Base-by-base conservation (phyloP, 495 filamentous ascomycete species). In the Xeromyces bisporus region DNA sequence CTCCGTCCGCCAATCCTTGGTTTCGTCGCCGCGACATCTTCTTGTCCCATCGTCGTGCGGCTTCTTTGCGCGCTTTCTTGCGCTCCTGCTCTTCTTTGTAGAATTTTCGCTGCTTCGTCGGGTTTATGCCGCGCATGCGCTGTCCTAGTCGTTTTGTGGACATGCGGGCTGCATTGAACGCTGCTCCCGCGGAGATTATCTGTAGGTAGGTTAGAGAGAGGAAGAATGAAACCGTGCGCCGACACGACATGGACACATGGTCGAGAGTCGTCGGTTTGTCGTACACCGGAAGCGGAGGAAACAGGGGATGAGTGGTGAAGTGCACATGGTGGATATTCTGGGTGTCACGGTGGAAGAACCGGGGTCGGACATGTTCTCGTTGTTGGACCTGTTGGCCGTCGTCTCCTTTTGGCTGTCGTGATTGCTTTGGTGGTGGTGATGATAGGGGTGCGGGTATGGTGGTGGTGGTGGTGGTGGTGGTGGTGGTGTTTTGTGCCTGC, bases 271-370 rank as follows among this genome's bases (percentile, higher is more conserved):
- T 73, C 0, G 84, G 75, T 0, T 84, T 75, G 0, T 78, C 80
- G 39, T 93, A 93, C 2, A 81, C 55, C 0, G 86, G 86, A 9
- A 96, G 51, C 6, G 83, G 79, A 7, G 87, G 87, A 42, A 96
- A 96, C 1, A 93, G 53, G 6, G 86, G 85, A 44, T 92, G 75
- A 5, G 75, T 21, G 20, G 20, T 21, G 20, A 21, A 21, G 9
- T 21, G 20, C 5, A 21, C 9, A 21, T 21, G 20, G 20, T 21
- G 20, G 9, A n/a, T n/a, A n/a, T n/a, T n/a, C n/a, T 83, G 42
- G 68, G 59, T 4, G 20, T 21, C 5, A 9, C 9, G 20, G 20
- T 21, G 20, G 20, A 9, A n/a, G n/a, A n/a, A n/a, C n/a, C 20
- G 20, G 20, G 20, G 20, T 9, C 20, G 20, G 9, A 4, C 20